A percentile compares a stretch with the other conserved stretches of the same genome.
These are phyloP conservation scores for Corrigiola litoralis DNA, from an alignment of 179 eudicot species.

Conservation along the genomic window DNA sequence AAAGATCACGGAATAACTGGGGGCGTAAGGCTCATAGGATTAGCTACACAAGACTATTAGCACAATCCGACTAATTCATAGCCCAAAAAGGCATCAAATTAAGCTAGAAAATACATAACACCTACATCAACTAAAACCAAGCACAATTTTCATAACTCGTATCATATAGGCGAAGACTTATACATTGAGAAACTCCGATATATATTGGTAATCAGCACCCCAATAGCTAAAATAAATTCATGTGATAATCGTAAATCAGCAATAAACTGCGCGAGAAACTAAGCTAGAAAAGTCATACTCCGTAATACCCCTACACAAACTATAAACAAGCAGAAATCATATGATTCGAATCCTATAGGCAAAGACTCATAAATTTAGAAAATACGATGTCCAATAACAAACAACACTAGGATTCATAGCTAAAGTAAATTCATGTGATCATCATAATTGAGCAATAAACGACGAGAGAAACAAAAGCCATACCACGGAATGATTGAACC, in stretches of 20 bases:
- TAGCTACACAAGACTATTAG: too few species aligned
- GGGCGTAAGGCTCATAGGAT: too few species aligned
- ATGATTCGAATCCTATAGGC: not conserved
- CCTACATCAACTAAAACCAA: not conserved
- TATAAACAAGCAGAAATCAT: not conserved
- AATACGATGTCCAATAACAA: not conserved
- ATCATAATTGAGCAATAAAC: not conserved
- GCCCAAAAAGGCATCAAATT: too few species aligned
- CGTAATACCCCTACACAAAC: slow-evolving; percentile 39
- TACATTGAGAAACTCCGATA: not conserved
- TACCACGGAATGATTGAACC: slow-evolving; percentile 91
- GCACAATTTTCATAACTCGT: not conserved
- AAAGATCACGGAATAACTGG: too few species aligned
- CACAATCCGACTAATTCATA: too few species aligned
- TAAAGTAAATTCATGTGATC: not conserved
- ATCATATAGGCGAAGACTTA: not conserved
- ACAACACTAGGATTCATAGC: not conserved
- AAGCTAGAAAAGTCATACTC: too few species aligned
- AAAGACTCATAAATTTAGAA: not conserved
- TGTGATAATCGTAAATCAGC: not conserved
- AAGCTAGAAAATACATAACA: too few species aligned
- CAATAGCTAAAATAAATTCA: not conserved
- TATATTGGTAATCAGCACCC: not conserved
- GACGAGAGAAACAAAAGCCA: not conserved
- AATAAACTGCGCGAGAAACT: not conserved